These are phyloP conservation scores for Syzygium malaccense DNA, from an alignment of 441 rosid genomes.

Conservation along the genomic window DNA sequence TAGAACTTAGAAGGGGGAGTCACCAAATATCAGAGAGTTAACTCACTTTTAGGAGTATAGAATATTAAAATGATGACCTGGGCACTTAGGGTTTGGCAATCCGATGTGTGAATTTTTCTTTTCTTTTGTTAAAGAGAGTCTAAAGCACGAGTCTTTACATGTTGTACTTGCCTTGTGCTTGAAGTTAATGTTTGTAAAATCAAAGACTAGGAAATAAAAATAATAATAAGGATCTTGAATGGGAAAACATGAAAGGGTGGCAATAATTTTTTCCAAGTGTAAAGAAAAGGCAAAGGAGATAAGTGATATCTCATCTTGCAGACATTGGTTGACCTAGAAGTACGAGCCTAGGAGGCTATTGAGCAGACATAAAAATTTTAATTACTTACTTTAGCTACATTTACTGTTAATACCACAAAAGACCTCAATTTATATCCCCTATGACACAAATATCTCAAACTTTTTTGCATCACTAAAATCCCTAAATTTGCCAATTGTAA, in stretches of 20 bases:
- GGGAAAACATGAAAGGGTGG: not conserved
- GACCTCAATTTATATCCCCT: too few relatives aligned
- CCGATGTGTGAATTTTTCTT: not conserved
- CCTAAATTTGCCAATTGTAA: too few relatives aligned
- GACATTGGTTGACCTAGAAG: not conserved
- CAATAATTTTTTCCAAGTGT: not conserved
- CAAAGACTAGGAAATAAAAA: not conserved
- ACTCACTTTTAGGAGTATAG: not conserved
- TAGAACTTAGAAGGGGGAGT: not conserved
- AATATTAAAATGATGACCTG: not conserved
- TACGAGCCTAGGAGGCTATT: not conserved
- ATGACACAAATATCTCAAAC: too few relatives aligned
- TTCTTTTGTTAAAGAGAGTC: not conserved
- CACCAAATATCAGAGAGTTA: not conserved
- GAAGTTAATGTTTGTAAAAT: not conserved
- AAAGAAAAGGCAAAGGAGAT: not conserved
- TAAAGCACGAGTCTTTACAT: not conserved
- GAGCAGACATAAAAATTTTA: not conserved
- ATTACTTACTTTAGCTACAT: not conserved
- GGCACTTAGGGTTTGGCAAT: not conserved
- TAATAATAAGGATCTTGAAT: not conserved
- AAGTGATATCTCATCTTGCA: not conserved
- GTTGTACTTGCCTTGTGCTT: not conserved
- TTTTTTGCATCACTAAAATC: too few relatives aligned
- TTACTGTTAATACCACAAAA: too few relatives aligned